Evolutionary conservation across 2,329 filamentous ascomycete genomes (phyloP), one percentile per base, ranked within the genome.

Genomic region (Aspergillus novofumigatus): DNA sequence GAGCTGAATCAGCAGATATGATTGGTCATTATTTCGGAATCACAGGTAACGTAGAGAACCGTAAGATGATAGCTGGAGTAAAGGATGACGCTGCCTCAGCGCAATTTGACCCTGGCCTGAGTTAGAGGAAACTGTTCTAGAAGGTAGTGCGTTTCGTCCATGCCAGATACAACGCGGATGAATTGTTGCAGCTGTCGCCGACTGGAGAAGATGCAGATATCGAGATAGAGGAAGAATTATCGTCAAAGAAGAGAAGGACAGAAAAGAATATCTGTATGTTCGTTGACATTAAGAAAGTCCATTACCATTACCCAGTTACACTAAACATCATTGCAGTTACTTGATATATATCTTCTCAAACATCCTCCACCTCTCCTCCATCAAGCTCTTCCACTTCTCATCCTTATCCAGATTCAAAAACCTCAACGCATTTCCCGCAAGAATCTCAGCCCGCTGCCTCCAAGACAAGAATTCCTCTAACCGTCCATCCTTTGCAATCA

Each of bases 361-460:
- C 6, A 14, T 35, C n/a, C 8, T 38, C 56, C 53, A 53, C 11
- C 56, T 25, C 45, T 21, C 47, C 23, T 59, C 51, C 35, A 59
- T 35, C 10, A 53, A 6, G 3, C 7, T 3, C 26, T 17, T 49
- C 56, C 56, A 59, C 23, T 28, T 32, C 35, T 52, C 49, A 49
- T 59, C 56, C 3, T 35, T n/a, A 14, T 59, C 45, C 50, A 59
- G 28, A 14, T 55, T 51, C 17, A 65, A 26, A 48, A 65, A 65
- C 28, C 60, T 53, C 47, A 65, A 49, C n/a, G 62, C 62, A 55
- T 65, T 65, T 2, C 61, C 62, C 9, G 59, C 56, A 25, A 65
- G 49, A 52, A 65, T 63, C 7, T 56, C 58, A 14, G 61, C 56
- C 11, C 62, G 50, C 44, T 57, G 44, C 29, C 53, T 58, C 35